Evolutionary conservation across 345 rosid species (phyloP).

Genomic region (Hibiscus syriacus): DNA sequence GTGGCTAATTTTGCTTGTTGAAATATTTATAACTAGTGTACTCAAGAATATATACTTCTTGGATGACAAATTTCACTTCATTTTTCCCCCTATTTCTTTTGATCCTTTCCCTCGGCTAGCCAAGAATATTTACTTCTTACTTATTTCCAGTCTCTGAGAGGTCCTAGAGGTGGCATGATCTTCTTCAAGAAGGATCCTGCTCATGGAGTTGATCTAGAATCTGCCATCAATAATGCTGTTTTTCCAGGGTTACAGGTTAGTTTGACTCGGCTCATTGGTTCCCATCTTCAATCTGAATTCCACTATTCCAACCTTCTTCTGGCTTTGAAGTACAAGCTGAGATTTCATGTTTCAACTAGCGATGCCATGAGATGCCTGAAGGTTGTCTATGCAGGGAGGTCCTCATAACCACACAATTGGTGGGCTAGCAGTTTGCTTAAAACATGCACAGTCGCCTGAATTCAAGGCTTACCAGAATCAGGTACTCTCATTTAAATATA

Average conservation of each 20-base stretch:
- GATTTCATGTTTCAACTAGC: neutral
- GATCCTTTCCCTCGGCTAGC: neutral
- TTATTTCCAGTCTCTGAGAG: constrained; percentile 70
- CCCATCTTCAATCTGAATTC: neutral
- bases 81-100: neutral
- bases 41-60: neutral
- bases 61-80: neutral
- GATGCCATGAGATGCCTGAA: neutral
- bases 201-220: constrained; percentile 72
- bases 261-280: neutral
- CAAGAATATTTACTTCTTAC: neutral
- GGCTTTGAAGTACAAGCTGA: neutral
- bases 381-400: constrained; percentile 58
- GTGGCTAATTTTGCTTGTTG: neutral
- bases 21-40: neutral
- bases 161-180: constrained; percentile 99
- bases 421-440: constrained; percentile 84
- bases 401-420: constrained; percentile 97
- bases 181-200: constrained; percentile 74
- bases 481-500: constrained; percentile 29
- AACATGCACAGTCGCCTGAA: constrained; percentile 65
- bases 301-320: neutral
- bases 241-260: constrained; percentile 90
- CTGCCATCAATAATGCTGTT: constrained; percentile 90
- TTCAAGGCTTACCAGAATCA: constrained; percentile 70